Evolutionary conservation across 2,329 filamentous ascomycete species (phyloP).

Genomic region (Sporothrix mexicana): DNA sequence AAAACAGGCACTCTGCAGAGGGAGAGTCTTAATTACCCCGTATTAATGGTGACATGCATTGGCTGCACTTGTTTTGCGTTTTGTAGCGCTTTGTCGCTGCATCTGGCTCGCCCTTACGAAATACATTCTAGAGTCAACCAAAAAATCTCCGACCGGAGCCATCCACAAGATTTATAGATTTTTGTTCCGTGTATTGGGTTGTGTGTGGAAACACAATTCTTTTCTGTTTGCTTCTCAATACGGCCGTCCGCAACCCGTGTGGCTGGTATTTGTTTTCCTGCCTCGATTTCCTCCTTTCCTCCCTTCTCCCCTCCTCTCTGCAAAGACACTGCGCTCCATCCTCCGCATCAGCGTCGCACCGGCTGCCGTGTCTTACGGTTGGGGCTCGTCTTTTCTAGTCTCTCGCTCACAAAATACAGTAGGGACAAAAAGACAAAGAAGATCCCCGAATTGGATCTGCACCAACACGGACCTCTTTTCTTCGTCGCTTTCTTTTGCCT

Average conservation of each 20-base stretch:
- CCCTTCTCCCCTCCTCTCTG: not conserved
- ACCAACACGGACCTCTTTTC: conserved; percentile 26
- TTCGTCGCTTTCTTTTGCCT: not conserved
- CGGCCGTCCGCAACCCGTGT: not conserved
- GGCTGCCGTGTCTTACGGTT: not conserved
- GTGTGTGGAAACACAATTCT: too few species aligned
- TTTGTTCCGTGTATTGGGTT: not conserved
- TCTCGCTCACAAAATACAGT: not conserved
- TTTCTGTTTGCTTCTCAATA: too few species aligned
- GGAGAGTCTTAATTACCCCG: not conserved
- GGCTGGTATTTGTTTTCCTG: not conserved
- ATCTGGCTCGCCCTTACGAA: not conserved
- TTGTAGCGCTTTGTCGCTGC: not conserved
- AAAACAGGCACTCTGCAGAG: too few species aligned
- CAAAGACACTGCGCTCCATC: not conserved
- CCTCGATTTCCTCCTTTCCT: not conserved
- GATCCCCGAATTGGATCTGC: conserved; percentile 17
- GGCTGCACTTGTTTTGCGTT: too few species aligned
- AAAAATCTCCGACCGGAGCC: conserved; percentile 15
- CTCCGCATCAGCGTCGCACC: conserved; percentile 25
- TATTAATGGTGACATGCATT: not conserved
- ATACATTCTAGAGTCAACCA: conserved; percentile 15
- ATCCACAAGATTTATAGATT: not conserved
- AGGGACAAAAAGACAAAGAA: not conserved
- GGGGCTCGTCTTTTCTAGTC: not conserved